Percentiles rank a stretch among this genome's conserved stretches.
Evolutionary conservation across 1,139 yeast species (phyloP).

Genomic region (Yarrowia galli): DNA sequence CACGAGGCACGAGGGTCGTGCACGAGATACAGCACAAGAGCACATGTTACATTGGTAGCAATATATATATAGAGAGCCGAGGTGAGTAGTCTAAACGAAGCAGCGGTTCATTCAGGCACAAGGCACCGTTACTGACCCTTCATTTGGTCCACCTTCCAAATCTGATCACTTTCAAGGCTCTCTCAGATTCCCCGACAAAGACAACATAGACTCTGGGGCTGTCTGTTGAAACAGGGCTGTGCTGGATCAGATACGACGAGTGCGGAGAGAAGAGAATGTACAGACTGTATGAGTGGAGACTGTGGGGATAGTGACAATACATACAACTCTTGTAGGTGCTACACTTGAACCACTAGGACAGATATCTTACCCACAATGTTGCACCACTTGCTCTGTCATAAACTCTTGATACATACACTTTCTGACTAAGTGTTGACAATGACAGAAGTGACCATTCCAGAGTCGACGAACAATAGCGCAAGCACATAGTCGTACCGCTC

Average conservation of each 20-base stretch:
- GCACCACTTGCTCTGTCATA: background rate
- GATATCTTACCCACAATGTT: no score
- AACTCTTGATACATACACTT: background rate
- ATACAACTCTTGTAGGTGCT: no score
- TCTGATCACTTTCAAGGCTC: no score
- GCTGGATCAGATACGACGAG: background rate
- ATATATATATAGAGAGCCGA: no score
- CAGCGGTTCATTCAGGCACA: no score
- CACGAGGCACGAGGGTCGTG: background rate
- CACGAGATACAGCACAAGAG: background rate
- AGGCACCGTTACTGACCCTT: no score
- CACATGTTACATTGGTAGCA: background rate
- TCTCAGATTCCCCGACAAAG: background rate
- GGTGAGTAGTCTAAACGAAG: no score
- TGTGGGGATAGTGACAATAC: background rate
- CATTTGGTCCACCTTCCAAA: no score
- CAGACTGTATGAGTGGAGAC: background rate
- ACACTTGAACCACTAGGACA: no score
- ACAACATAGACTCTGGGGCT: background rate
- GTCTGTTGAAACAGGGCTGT: slow-evolving; percentile 27
- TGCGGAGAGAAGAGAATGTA: background rate
- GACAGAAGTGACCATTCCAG: background rate
- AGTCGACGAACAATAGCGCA: no score
- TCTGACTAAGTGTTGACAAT: background rate
- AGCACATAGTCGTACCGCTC: no score